Evolutionary conservation across 2,329 filamentous ascomycete genomes (phyloP), one percentile per base, ranked within the genome.

Genomic region (Diaporthe sp.): DNA sequence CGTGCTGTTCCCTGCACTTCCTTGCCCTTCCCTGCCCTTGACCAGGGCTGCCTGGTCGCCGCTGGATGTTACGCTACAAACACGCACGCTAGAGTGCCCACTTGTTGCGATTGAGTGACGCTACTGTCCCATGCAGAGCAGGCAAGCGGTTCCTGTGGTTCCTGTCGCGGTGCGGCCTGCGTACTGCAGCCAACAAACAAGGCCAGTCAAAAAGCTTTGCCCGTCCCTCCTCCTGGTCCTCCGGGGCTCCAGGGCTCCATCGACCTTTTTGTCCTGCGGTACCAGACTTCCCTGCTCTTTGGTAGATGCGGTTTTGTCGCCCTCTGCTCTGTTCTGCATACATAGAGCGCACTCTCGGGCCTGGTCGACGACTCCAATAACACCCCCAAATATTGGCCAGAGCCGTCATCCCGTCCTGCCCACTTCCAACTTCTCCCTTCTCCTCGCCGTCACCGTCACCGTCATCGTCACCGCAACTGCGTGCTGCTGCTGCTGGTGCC

Each of bases 301-400:
- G 62, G 62, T 71, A 58, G 37, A 44, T 55, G 57, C 71, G 42
- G 62, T 57, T 57, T 51, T 39, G 57, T 49, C 22, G 34, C 65
- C 31, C 19, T 37, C n/a, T 53, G n/a, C 42, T 55, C 46, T 65
- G 31, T 34, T 49, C 42, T 22, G 49, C 55, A 68, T 39, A 44
- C 9, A 31, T 19, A 55, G 57, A 49, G 42, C 51, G 19, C 60
- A 42, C 17, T 39, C 17, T 39, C 37, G 28, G 58, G 31, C 73
- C 75, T 73, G 62, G 73, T 75, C 62, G 70, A 65, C 42, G 39
- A 55, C 75, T 37, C 46, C 75, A 73, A 75, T 76, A 76, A 46
- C 42, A 58, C 37, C 61, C 49, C 70, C 75, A 75, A 68, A 76
- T 75, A 75, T 76, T 75, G 61, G 53, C 28, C 46, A 53, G 62